A percentile compares a stretch with the other conserved stretches of the same genome.
Evolutionary conservation across 1,284 basidiomycete species (phyloP).

Genomic region (Pseudozyma hubeiensis): DNA sequence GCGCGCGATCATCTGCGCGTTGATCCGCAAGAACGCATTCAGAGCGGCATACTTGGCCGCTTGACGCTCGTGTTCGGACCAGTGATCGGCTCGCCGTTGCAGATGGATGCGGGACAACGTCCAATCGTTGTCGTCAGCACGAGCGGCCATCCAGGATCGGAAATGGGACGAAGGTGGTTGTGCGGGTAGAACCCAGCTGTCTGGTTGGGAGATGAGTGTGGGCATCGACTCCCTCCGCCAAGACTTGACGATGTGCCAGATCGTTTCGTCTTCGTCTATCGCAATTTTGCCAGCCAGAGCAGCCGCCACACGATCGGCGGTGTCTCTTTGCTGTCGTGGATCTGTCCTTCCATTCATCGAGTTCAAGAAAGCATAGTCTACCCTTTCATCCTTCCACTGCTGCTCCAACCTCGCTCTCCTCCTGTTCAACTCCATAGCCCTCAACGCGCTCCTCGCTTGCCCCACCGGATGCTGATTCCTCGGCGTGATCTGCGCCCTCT

Average conservation of each 20-base stretch:
- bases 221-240: slow-evolving; percentile 26
- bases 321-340: slow-evolving; percentile 1
- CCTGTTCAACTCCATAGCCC: slow-evolving; percentile 13
- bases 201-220: not conserved
- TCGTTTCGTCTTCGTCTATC: slow-evolving; percentile 21
- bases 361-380: slow-evolving; percentile 26
- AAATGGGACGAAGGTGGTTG: not conserved
- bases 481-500: slow-evolving; percentile 32
- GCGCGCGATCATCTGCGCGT: slow-evolving; percentile 18
- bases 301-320: not conserved
- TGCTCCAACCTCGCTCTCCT: not conserved
- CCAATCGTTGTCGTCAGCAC: slow-evolving; percentile 28
- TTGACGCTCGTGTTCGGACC: slow-evolving; percentile 44
- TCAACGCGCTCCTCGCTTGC: slow-evolving; percentile 14
- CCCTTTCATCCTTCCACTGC: slow-evolving; percentile 19
- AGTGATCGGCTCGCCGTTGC: slow-evolving; percentile 16
- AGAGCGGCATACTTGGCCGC: slow-evolving; percentile 44
- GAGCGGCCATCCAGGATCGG: slow-evolving; percentile 7
- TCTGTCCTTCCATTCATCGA: slow-evolving; percentile 17
- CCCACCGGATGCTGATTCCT: slow-evolving; percentile 8
- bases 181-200: not conserved
- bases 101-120: slow-evolving; percentile 5
- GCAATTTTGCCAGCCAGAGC: not conserved
- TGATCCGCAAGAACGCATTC: slow-evolving; percentile 44
- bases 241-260: slow-evolving; percentile 14